Conservation (phyloP, 129 eudicot species). For the Lactuca saligna region DNA sequence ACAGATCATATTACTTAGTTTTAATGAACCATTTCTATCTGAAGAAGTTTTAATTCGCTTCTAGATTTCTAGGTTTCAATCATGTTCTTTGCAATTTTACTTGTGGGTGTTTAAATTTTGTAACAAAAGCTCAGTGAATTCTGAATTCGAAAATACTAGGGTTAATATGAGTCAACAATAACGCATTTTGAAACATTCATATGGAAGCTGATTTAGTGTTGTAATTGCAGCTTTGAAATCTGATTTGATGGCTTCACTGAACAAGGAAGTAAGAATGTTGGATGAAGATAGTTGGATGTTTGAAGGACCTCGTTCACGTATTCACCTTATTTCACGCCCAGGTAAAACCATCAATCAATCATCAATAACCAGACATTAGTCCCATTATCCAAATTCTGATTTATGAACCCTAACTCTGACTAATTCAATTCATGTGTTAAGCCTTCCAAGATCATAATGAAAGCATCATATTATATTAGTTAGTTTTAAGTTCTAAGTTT, state of each 20-base stretch:
- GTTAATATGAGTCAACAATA: not conserved
- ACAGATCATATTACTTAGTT: not conserved
- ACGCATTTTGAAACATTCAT: not conserved
- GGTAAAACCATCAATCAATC: conserved; percentile 38
- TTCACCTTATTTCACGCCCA: conserved; percentile 73
- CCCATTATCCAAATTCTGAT: not conserved
- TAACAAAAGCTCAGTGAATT: not conserved
- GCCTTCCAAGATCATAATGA: not conserved
- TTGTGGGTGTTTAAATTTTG: not conserved
- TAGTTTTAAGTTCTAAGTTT: not conserved
- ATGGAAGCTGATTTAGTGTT: conserved; percentile 9
- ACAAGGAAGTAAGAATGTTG: conserved; percentile 82
- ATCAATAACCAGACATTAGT: not conserved
- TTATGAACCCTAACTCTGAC: not conserved
- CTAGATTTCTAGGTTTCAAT: conserved; percentile 1
- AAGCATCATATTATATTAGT: too few species aligned
- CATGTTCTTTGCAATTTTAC: not conserved
- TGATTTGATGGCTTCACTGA: conserved; percentile 74
- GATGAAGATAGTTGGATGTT: conserved; percentile 99
- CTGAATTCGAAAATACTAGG: not conserved
- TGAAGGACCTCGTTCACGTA: conserved; percentile 96
- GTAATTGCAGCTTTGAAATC: conserved; percentile 66
- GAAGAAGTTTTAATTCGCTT: not conserved
- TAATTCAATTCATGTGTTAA: not conserved
- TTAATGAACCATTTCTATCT: not conserved